Evolutionary conservation across 352 stramenopile species (phyloP).

Genomic region (Pythium vanterpoolii): DNA sequence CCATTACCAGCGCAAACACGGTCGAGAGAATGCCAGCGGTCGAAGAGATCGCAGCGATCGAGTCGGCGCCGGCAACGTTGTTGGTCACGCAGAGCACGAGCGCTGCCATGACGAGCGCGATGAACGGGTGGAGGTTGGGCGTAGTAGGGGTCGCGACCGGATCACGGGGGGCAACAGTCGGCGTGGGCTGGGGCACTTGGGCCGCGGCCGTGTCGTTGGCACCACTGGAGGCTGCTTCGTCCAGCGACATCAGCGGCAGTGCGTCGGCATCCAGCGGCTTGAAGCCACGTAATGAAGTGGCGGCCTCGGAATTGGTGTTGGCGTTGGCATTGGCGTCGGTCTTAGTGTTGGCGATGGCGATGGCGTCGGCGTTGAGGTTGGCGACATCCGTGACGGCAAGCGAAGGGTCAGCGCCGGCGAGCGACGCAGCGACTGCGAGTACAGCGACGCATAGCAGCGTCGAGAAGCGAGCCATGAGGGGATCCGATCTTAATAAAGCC

Average conservation of each 20-base stretch:
- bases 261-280: slow-evolving; percentile 6
- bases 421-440: slow-evolving; percentile 3
- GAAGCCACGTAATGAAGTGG: slow-evolving; percentile 6
- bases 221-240: slow-evolving; percentile 22
- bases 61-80: not conserved
- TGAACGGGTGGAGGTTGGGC: slow-evolving; percentile 13
- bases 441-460: slow-evolving; percentile 8
- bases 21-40: slow-evolving; percentile 16
- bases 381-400: not conserved
- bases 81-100: slow-evolving; percentile 21
- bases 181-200: not conserved
- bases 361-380: not conserved
- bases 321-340: not conserved
- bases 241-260: slow-evolving; percentile 20
- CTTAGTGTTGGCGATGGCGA: not conserved
- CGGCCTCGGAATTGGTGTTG: not conserved
- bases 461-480: slow-evolving; percentile 6
- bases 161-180: no score
- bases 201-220: slow-evolving; percentile 7
- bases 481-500: not conserved
- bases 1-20: slow-evolving; percentile 15
- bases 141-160: not conserved
- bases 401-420: slow-evolving; percentile 2
- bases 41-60: slow-evolving; percentile 8
- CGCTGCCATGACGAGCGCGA: slow-evolving; percentile 18